These are phyloP conservation scores for Halophytophthora batemanensis DNA, from an alignment of 352 stramenopile genomes.

Conservation along the genomic window DNA sequence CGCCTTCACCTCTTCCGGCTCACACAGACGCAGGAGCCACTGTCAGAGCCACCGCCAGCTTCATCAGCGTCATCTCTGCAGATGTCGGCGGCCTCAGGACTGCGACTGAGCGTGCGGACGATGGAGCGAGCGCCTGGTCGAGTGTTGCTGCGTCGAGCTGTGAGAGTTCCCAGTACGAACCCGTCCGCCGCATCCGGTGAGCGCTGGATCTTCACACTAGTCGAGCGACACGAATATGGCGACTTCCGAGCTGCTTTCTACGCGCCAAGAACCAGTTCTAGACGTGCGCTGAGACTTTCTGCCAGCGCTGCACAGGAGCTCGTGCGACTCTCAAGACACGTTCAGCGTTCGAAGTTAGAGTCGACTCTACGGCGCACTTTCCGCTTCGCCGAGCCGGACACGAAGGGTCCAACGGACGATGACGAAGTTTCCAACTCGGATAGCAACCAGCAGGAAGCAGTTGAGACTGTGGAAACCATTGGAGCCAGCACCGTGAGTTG, in stretches of 20 bases:
- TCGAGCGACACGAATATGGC: slow-evolving; percentile 15
- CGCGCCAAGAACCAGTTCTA: slow-evolving; percentile 9
- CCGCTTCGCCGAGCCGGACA: background rate
- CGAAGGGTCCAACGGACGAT: background rate
- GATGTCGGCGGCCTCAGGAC: background rate
- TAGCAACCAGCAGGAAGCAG: background rate
- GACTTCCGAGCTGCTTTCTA: slow-evolving; percentile 26
- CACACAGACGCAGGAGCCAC: slow-evolving; percentile 15
- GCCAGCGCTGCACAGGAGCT: slow-evolving; percentile 11
- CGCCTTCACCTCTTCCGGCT: slow-evolving; percentile 51
- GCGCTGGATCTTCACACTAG: slow-evolving; percentile 24
- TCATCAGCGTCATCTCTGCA: no score
- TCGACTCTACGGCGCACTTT: slow-evolving; percentile 12
- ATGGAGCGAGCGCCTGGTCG: slow-evolving; percentile 19
- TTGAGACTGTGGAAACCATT: background rate
- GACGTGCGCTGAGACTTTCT: slow-evolving; percentile 10
- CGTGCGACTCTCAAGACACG: slow-evolving; percentile 16
- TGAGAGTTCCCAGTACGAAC: slow-evolving; percentile 6
- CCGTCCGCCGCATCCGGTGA: background rate
- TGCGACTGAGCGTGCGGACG: slow-evolving; percentile 20
- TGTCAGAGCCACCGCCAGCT: slow-evolving; percentile 9
- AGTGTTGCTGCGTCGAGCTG: slow-evolving; percentile 26
- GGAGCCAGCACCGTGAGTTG: background rate
- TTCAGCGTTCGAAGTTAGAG: slow-evolving; percentile 15
- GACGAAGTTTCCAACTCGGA: background rate